Conservation (phyloP, 805 yeast species). For the Candida suzukii region DNA sequence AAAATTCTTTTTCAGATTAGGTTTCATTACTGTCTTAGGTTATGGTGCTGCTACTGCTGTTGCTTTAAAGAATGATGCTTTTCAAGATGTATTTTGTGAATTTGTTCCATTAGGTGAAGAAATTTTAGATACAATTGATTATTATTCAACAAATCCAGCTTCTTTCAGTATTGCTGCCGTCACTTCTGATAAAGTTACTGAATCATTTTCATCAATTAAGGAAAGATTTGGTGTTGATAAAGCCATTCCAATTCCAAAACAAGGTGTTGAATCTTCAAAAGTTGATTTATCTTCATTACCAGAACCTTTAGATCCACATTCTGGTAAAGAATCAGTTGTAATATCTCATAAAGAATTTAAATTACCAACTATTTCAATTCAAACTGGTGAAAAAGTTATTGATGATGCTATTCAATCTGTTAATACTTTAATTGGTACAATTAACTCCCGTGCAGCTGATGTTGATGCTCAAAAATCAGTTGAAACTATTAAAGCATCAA, state of each 20-base stretch:
- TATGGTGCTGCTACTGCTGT: conserved; percentile 58
- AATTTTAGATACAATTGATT: conserved; percentile 43
- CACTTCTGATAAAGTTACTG: conserved; percentile 13
- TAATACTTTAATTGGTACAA: conserved; percentile 26
- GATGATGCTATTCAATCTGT: conserved; percentile 27
- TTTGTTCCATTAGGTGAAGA: conserved; percentile 59
- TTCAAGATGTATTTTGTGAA: conserved; percentile 56
- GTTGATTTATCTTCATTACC: conserved; percentile 16
- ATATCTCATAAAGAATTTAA: conserved; percentile 5
- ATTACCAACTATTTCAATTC: conserved; percentile 24
- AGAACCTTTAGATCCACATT: conserved; percentile 9
- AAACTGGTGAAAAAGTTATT: conserved; percentile 25
- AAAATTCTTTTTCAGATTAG: conserved; percentile 19
- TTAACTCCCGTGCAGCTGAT: conserved; percentile 16
- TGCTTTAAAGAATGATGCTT: conserved; percentile 47
- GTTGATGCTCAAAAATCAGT: conserved; percentile 16
- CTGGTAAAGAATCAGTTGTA: conserved; percentile 8
- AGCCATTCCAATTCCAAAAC: conserved; percentile 31
- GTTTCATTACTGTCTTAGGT: conserved; percentile 20
- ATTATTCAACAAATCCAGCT: conserved; percentile 17
- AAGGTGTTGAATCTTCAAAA: conserved; percentile 29
- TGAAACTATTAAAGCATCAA: conserved; percentile 14
- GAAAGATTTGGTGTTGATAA: conserved; percentile 33
- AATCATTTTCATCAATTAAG: conserved; percentile 27
- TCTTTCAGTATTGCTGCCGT: conserved; percentile 7